These are phyloP conservation scores for Hawksworthiomyces lignivorus DNA, from an alignment of 2,329 filamentous ascomycete species.

Conservation along the genomic window DNA sequence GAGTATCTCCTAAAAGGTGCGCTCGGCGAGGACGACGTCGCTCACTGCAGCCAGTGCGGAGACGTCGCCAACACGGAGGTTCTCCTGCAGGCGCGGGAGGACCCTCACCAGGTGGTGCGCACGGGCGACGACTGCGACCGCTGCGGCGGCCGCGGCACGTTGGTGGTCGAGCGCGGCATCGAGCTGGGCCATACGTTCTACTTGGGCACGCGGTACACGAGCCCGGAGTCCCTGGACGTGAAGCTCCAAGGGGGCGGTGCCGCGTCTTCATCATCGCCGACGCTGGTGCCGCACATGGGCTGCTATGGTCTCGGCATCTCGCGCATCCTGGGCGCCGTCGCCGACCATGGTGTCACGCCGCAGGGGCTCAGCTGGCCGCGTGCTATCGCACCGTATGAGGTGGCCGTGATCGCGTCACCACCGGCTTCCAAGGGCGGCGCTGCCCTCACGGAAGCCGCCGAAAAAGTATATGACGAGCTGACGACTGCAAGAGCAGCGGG, in stretches of 20 bases:
- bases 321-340: conserved; percentile 79
- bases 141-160: conserved; percentile 50
- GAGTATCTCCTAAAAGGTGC: conserved; percentile 81
- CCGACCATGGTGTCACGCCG: conserved; percentile 63
- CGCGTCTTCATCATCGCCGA: conserved; percentile 6
- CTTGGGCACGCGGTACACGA: conserved; percentile 79
- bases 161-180: conserved; percentile 65
- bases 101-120: conserved; percentile 45
- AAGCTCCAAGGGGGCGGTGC: conserved; percentile 27
- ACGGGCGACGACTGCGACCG: conserved; percentile 65
- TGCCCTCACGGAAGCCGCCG: conserved; percentile 36
- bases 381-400: conserved; percentile 77
- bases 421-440: neutral
- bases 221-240: conserved; percentile 54
- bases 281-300: conserved; percentile 63
- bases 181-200: conserved; percentile 95
- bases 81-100: conserved; percentile 40
- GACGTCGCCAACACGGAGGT: conserved; percentile 85
- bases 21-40: conserved; percentile 78
- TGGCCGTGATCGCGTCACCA: conserved; percentile 51
- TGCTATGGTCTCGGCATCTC: conserved; percentile 95
- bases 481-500: too few species aligned
- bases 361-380: conserved; percentile 82
- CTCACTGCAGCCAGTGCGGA: conserved; percentile 65
- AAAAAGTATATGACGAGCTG: conserved; percentile 58